phyloP scores from a whole-genome alignment of 768 basidiomycete species.

The Mycena kentingensis region DNA sequence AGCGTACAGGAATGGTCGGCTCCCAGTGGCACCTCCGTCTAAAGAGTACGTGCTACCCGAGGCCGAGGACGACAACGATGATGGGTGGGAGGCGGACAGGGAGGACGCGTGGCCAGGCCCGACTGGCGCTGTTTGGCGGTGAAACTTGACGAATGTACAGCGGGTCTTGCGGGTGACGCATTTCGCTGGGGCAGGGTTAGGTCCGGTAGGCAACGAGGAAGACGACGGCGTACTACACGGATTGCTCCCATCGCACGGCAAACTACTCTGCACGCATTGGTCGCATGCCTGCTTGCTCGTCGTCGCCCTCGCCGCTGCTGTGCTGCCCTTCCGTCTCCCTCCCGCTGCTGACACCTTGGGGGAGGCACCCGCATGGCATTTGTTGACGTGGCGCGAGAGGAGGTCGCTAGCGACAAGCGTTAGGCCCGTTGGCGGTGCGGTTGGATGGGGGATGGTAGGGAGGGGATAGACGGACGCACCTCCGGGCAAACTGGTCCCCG shows the following conservation, averaged over 20 bases:
- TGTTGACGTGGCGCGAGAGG: conserved; percentile 83
- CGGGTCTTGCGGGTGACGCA: conserved; percentile 69
- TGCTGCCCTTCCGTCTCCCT: conserved; percentile 62
- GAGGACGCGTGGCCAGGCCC: conserved; percentile 66
- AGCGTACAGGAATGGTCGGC: conserved; percentile 13
- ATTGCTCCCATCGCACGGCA: conserved; percentile 79
- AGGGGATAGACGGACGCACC: no score
- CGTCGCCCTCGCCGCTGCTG: conserved; percentile 68
- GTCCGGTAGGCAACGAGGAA: conserved; percentile 10
- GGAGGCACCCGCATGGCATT: conserved; percentile 83
- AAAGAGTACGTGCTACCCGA: no score
- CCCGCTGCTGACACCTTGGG: no score
- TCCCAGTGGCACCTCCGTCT: no score
- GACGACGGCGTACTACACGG: conserved; percentile 64
- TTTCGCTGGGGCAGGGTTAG: conserved; percentile 52
- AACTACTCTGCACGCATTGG: conserved; percentile 73
- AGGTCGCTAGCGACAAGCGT: no score
- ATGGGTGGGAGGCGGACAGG: conserved; percentile 25
- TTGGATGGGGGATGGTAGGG: no score
- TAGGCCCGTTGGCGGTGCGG: no score
- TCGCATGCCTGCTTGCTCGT: conserved; percentile 86
- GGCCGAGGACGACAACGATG: no score
- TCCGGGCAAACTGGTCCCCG: conserved; percentile 88
- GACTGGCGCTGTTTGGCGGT: conserved; percentile 76
- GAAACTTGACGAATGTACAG: conserved; percentile 82